Evolutionary conservation across 768 basidiomycete species (phyloP).

Genomic region (Inosperma sp.): DNA sequence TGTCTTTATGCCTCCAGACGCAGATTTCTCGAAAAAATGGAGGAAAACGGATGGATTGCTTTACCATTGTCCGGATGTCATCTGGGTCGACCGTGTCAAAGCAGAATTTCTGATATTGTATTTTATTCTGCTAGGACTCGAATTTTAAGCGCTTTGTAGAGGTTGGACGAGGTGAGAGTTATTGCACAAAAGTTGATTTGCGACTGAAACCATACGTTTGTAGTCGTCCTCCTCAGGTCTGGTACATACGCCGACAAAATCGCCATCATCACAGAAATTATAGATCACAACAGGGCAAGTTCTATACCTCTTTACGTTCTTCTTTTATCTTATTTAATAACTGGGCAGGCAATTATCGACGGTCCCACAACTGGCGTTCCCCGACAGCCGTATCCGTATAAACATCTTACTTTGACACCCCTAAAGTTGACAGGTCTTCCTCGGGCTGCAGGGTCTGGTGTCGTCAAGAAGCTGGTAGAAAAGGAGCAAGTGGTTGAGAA

Average conservation of each 20-base stretch:
- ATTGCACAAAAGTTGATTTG: neutral
- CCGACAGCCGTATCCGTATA: too few relatives aligned
- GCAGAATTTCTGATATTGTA: slow-evolving; percentile 17
- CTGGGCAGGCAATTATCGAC: slow-evolving; percentile 82
- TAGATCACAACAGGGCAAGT: slow-evolving; percentile 99
- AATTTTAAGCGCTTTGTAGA: slow-evolving; percentile 97
- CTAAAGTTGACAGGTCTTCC: slow-evolving; percentile 78
- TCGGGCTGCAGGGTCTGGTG: slow-evolving; percentile 77
- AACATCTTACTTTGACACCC: slow-evolving; percentile 87
- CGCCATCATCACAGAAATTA: slow-evolving; percentile 94
- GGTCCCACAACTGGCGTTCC: slow-evolving; percentile 85
- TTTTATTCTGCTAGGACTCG: slow-evolving; percentile 49
- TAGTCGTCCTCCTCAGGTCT: too few relatives aligned
- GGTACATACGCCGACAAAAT: slow-evolving; percentile 86
- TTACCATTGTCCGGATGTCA: neutral
- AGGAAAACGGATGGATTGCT: neutral
- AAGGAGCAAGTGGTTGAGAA: slow-evolving; percentile 78
- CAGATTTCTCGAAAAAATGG: neutral
- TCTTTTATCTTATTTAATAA: neutral
- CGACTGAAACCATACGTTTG: slow-evolving; percentile 78
- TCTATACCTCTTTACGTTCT: too few relatives aligned
- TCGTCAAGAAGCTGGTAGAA: slow-evolving; percentile 82
- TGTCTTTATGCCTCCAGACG: neutral
- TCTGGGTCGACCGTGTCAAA: too few relatives aligned
- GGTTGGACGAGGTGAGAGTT: slow-evolving; percentile 81